Conservation (phyloP, 2,329 filamentous ascomycete species). For the Iodosphaeria phyllophila region DNA sequence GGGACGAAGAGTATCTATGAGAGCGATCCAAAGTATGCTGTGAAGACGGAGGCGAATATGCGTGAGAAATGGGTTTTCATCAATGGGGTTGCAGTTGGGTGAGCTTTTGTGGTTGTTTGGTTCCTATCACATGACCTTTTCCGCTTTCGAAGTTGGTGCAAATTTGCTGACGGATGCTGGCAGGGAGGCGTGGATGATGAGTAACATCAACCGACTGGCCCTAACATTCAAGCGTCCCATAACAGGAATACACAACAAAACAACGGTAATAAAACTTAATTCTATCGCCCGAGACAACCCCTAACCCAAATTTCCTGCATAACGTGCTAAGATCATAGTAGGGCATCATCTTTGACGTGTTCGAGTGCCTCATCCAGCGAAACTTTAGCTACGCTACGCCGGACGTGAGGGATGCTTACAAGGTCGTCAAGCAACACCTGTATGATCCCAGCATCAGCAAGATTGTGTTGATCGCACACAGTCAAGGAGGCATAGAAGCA, state of each 20-base stretch:
- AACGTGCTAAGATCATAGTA: too few species aligned
- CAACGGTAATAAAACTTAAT: too few species aligned
- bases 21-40: slow-evolving; percentile 33
- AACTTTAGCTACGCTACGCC: slow-evolving; percentile 53
- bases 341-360: slow-evolving; percentile 57
- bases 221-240: slow-evolving; percentile 54
- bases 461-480: slow-evolving; percentile 57
- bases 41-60: slow-evolving; percentile 26
- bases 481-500: slow-evolving; percentile 59
- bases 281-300: too few species aligned
- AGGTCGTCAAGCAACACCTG: slow-evolving; percentile 41
- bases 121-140: neutral
- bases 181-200: slow-evolving; percentile 47
- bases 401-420: slow-evolving; percentile 45
- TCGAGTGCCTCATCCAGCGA: slow-evolving; percentile 63
- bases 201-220: slow-evolving; percentile 52
- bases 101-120: slow-evolving; percentile 10
- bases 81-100: slow-evolving; percentile 52
- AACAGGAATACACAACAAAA: slow-evolving; percentile 58
- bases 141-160: slow-evolving; percentile 2
- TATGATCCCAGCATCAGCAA: slow-evolving; percentile 44
- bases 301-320: too few species aligned
- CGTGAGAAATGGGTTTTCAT: slow-evolving; percentile 66
- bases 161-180: neutral
- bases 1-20: slow-evolving; percentile 26